phyloP scores from a whole-genome alignment of 2,329 filamentous ascomycete species.

The Alternaria viburni region DNA sequence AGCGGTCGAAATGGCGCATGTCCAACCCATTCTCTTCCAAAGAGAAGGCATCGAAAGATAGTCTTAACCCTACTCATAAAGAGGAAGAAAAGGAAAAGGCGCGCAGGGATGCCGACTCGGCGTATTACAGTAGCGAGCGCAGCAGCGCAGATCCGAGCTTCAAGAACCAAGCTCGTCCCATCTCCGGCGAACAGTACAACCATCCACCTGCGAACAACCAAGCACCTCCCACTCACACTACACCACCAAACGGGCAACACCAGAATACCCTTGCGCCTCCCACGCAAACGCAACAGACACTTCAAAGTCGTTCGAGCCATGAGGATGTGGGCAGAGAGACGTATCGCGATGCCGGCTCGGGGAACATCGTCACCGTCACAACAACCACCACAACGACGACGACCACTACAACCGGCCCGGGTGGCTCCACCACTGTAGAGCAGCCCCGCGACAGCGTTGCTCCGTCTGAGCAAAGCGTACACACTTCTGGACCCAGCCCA shows the following conservation, averaged over 20 bases:
- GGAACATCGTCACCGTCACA: conserved; percentile 43
- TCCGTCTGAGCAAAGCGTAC: conserved; percentile 33
- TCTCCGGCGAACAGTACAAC: conserved; percentile 36
- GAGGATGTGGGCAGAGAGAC: conserved; percentile 40
- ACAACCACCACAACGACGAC: conserved; percentile 48
- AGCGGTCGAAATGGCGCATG: conserved; percentile 46
- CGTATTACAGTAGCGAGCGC: conserved; percentile 44
- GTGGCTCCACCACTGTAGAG: conserved; percentile 43
- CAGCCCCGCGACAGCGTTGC: conserved; percentile 27
- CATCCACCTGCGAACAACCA: conserved; percentile 20
- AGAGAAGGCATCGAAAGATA: conserved; percentile 34
- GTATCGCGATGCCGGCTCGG: conserved; percentile 39
- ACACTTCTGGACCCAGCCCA: conserved; percentile 42
- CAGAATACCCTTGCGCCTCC: conserved; percentile 23
- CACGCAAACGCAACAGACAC: conserved; percentile 15
- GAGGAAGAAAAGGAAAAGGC: conserved; percentile 20
- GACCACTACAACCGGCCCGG: conserved; percentile 44
- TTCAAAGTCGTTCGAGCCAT: conserved; percentile 25
- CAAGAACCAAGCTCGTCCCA: conserved; percentile 32
- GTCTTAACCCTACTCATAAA: conserved; percentile 2
- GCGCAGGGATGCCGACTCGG: conserved; percentile 35
- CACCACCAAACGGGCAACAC: conserved; percentile 4
- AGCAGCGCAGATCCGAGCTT: conserved; percentile 43
- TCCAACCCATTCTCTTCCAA: conserved; percentile 47
- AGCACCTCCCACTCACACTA: conserved; percentile 18